These are phyloP conservation scores for Mortierella sp. DNA, from an alignment of 371 early-diverging fungal genomes.

Conservation along the genomic window DNA sequence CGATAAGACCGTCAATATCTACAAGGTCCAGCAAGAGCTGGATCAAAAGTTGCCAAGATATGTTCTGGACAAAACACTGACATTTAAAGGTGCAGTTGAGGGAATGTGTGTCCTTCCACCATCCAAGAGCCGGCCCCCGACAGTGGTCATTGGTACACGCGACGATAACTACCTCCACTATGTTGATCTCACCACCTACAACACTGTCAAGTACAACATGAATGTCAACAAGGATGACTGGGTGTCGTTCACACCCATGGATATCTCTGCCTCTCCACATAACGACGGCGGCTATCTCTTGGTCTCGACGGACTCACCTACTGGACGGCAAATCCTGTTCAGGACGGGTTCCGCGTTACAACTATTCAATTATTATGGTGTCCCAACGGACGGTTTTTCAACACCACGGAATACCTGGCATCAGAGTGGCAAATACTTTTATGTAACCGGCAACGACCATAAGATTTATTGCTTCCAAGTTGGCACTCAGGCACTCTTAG, in stretches of 20 bases:
- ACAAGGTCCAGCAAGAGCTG: slow-evolving; percentile 43
- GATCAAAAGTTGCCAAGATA: slow-evolving; percentile 18
- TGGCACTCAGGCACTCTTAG: slow-evolving; percentile 61
- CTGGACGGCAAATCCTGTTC: slow-evolving; percentile 79
- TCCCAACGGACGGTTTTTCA: slow-evolving; percentile 68
- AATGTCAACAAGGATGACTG: slow-evolving; percentile 83
- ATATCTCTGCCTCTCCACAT: slow-evolving; percentile 64
- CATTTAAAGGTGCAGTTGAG: slow-evolving; percentile 45
- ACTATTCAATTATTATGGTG: slow-evolving; percentile 73
- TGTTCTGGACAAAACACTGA: slow-evolving; percentile 34
- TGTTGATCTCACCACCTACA: slow-evolving; percentile 59
- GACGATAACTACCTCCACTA: slow-evolving; percentile 82
- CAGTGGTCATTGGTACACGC: slow-evolving; percentile 68
- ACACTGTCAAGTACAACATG: slow-evolving; percentile 67
- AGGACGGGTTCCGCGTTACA: slow-evolving; percentile 59
- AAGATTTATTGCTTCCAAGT: slow-evolving; percentile 69
- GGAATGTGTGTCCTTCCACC: slow-evolving; percentile 48
- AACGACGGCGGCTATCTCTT: slow-evolving; percentile 67
- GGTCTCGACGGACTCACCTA: slow-evolving; percentile 75
- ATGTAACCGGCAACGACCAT: slow-evolving; percentile 75
- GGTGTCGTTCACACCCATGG: slow-evolving; percentile 84
- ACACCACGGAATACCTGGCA: slow-evolving; percentile 72
- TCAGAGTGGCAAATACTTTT: slow-evolving; percentile 72
- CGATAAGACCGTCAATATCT: slow-evolving; percentile 75
- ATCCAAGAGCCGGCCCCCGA: slow-evolving; percentile 48